Conservation (phyloP, 2,329 filamentous ascomycete genomes). For the Chrysoporthe cubensis region DNA sequence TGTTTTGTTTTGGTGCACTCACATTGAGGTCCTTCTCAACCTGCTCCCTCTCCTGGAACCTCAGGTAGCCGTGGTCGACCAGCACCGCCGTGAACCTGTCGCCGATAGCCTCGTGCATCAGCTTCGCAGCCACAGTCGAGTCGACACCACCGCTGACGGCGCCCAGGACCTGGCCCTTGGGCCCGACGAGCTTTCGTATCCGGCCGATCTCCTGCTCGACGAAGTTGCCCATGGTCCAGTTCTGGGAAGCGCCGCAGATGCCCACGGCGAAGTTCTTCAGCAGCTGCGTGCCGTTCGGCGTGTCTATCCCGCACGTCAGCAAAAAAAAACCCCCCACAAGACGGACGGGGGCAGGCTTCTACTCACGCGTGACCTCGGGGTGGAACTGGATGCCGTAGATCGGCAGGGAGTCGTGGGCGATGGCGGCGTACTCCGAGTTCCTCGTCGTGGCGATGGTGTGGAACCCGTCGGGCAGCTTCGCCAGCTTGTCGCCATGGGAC, state of each 20-base stretch:
- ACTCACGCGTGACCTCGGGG: conserved; percentile 65
- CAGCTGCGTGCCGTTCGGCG: conserved; percentile 66
- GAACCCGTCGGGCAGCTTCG: conserved; percentile 73
- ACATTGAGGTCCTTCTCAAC: conserved; percentile 64
- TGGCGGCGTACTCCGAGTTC: conserved; percentile 80
- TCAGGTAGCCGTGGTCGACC: conserved; percentile 82
- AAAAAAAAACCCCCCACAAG: background rate
- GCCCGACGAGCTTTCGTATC: conserved; percentile 81
- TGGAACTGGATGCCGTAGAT: conserved; percentile 89
- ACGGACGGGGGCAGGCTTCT: background rate
- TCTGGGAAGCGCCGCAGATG: conserved; percentile 75
- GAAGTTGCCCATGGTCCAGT: conserved; percentile 89
- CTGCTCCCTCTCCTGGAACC: conserved; percentile 79
- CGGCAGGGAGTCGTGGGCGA: conserved; percentile 70
- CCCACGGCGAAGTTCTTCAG: conserved; percentile 82
- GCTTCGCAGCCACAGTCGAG: conserved; percentile 81
- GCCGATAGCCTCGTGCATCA: conserved; percentile 88
- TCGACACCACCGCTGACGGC: conserved; percentile 76
- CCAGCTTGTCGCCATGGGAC: conserved; percentile 88
- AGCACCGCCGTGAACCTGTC: conserved; percentile 68
- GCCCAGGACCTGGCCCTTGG: conserved; percentile 72
- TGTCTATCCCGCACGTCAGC: conserved; percentile 15
- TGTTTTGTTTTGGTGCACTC: conserved; percentile 5
- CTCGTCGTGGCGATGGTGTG: conserved; percentile 72
- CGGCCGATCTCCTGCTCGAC: conserved; percentile 77